phyloP scores from a whole-genome alignment of 495 filamentous ascomycete species.

The Daldinia vernicosa region DNA sequence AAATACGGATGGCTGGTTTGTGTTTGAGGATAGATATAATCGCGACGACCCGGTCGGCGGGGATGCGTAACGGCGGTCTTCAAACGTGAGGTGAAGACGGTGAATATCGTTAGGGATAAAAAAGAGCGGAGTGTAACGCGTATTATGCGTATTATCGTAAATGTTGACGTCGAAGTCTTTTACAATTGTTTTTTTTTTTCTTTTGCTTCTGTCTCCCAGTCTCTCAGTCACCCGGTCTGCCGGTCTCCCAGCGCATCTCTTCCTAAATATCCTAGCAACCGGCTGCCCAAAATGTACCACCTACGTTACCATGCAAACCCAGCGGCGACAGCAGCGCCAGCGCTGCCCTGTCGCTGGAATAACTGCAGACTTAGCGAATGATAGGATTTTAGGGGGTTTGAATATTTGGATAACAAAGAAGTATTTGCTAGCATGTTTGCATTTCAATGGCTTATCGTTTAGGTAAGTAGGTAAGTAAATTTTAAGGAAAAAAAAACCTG shows the following conservation, averaged over 20 bases:
- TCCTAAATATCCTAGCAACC: constrained; percentile 5
- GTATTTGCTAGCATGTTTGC: constrained; percentile 25
- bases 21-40: constrained; percentile 9
- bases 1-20: constrained; percentile 41
- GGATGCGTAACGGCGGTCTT: neutral
- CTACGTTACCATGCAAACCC: constrained; percentile 23
- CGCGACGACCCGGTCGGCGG: constrained; percentile 8
- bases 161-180: neutral
- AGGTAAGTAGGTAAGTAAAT: neutral
- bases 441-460: constrained; percentile 33
- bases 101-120: neutral
- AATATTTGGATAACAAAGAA: constrained; percentile 17
- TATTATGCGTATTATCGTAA: constrained; percentile 2
- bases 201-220: neutral
- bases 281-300: constrained; percentile 27
- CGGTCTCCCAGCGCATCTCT: neutral
- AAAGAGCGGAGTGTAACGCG: neutral
- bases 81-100: neutral
- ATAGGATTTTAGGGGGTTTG: neutral
- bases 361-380: neutral
- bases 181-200: neutral
- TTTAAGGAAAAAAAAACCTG: neutral
- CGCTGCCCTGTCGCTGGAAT: constrained; percentile 31
- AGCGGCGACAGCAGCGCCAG: constrained; percentile 38
- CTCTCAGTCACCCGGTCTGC: too few species aligned